These are phyloP conservation scores for Hondaea fermentalgiana DNA, from an alignment of 108 stramenopile species.

Conservation along the genomic window DNA sequence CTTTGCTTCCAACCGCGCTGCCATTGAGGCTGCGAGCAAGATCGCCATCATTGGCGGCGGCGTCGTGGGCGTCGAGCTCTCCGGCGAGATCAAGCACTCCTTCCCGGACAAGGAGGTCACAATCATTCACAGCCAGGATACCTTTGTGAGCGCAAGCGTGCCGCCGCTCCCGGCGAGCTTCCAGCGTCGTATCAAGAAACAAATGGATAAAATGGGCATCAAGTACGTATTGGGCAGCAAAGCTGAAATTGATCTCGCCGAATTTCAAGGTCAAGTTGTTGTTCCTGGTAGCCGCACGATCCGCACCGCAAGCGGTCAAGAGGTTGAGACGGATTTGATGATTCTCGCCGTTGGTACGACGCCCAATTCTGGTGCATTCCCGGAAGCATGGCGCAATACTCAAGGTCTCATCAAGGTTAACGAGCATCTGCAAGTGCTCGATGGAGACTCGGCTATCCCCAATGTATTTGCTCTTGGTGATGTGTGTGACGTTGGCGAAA, in stretches of 20 bases:
- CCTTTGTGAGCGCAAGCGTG: neutral
- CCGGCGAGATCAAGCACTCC: slow-evolving; percentile 32
- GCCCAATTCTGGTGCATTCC: neutral
- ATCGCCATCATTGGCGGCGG: slow-evolving; percentile 40
- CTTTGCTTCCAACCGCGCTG: neutral
- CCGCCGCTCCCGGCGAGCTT: neutral
- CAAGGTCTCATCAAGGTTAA: neutral
- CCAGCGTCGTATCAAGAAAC: neutral
- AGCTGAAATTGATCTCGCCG: neutral
- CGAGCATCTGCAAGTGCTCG: neutral
- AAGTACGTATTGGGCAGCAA: neutral
- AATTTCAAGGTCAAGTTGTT: neutral
- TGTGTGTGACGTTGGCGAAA: neutral
- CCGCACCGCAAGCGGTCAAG: neutral
- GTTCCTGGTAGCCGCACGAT: neutral
- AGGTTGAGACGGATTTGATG: neutral
- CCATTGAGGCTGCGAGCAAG: slow-evolving; percentile 17
- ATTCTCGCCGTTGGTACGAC: neutral
- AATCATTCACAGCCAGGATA: slow-evolving; percentile 10
- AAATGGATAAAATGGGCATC: neutral
- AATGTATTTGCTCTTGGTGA: neutral
- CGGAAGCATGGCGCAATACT: neutral
- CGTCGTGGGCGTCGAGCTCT: slow-evolving; percentile 37
- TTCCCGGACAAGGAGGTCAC: slow-evolving; percentile 31
- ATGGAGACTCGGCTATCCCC: neutral